Evolutionary conservation across 495 filamentous ascomycete species (phyloP).

Genomic region (Aspergillus panamensis): DNA sequence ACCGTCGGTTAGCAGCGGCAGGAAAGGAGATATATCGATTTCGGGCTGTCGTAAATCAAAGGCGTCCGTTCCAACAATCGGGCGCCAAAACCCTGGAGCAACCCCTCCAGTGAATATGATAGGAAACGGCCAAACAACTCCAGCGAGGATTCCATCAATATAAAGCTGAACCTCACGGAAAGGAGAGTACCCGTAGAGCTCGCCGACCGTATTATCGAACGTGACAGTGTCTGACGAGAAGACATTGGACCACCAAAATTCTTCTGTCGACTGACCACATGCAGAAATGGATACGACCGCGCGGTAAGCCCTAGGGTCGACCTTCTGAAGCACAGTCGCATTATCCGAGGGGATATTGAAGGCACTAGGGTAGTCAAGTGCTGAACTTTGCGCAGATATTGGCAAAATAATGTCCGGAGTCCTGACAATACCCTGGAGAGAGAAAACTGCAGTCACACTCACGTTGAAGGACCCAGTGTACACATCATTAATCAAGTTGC

Average conservation of each 20-base stretch:
- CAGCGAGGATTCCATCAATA: constrained; percentile 72
- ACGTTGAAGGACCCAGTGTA: constrained; percentile 81
- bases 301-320: constrained; percentile 61
- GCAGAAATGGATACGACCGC: constrained; percentile 75
- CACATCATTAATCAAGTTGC: constrained; percentile 67
- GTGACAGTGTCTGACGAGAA: constrained; percentile 58
- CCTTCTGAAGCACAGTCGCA: constrained; percentile 49
- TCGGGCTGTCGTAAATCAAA: constrained; percentile 80
- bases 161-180: constrained; percentile 81
- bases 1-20: constrained; percentile 66
- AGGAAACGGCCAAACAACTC: constrained; percentile 82
- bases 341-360: constrained; percentile 67
- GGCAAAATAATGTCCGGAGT: constrained; percentile 70
- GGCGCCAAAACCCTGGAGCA: constrained; percentile 75
- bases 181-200: constrained; percentile 67
- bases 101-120: constrained; percentile 88
- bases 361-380: constrained; percentile 54
- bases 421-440: constrained; percentile 37
- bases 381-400: constrained; percentile 60
- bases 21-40: constrained; percentile 78
- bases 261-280: constrained; percentile 73
- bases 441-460: constrained; percentile 76
- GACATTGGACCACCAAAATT: constrained; percentile 90
- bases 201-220: constrained; percentile 54
- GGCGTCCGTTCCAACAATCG: constrained; percentile 79